These are phyloP conservation scores for Nigrospora osmanthi DNA, from an alignment of 2,329 filamentous ascomycete genomes.

Conservation along the genomic window DNA sequence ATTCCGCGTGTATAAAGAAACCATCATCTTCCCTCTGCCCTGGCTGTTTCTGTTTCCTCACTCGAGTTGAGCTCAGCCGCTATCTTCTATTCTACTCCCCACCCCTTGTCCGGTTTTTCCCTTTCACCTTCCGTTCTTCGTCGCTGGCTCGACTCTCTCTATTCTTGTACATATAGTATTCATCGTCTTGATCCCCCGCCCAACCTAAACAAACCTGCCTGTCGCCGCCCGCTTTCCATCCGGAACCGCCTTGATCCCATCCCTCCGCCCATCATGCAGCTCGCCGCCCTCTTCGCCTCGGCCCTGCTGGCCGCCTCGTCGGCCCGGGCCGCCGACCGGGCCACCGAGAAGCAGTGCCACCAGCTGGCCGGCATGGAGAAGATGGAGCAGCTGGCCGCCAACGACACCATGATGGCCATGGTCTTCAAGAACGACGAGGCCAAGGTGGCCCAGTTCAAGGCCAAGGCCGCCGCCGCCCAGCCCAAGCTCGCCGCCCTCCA, in stretches of 20 bases:
- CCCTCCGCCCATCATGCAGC: conserved; percentile 9
- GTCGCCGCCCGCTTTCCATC: too few species aligned
- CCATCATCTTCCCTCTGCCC: too few species aligned
- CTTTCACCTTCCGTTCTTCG: conserved; percentile 2
- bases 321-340: conserved; percentile 10
- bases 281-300: conserved; percentile 7
- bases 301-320: conserved; percentile 5
- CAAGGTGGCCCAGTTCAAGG: conserved; percentile 24
- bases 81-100: background rate
- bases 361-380: conserved; percentile 23
- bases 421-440: conserved; percentile 26
- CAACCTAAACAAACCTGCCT: too few species aligned
- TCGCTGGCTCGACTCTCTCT: conserved; percentile 6
- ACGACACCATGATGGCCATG: conserved; percentile 24
- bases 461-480: conserved; percentile 22
- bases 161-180: background rate
- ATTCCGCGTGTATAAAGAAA: too few species aligned
- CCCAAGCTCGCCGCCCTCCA: conserved; percentile 21
- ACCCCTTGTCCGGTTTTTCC: background rate
- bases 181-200: background rate
- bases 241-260: too few species aligned
- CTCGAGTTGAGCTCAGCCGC: background rate
- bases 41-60: too few species aligned
- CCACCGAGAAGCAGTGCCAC: conserved; percentile 12
- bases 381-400: conserved; percentile 23